Percentiles rank a stretch among this genome's conserved stretches.
phyloP scores from a whole-genome alignment of 2,329 filamentous ascomycete genomes.

The Apiospora aurea region DNA sequence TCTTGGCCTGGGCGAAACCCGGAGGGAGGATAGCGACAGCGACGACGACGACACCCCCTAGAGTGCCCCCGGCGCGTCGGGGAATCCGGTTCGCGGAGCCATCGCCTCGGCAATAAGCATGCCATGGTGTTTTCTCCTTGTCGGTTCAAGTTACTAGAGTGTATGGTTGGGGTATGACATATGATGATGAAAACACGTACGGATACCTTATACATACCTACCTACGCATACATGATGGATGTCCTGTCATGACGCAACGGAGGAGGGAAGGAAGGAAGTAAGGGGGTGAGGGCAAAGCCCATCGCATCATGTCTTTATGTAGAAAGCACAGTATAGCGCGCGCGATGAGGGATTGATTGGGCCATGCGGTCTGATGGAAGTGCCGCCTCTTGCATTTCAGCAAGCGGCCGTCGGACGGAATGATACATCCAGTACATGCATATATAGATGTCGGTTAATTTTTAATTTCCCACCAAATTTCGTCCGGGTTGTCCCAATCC shows the following conservation, averaged over 20 bases:
- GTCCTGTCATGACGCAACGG: not conserved
- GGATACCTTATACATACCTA: not conserved
- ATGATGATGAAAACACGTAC: constrained; percentile 4
- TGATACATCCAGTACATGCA: not conserved
- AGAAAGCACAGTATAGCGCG: constrained; percentile 6
- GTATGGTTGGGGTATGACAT: not conserved
- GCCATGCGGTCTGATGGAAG: not conserved
- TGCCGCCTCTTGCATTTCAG: not conserved
- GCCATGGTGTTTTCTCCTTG: not conserved
- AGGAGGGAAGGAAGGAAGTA: not conserved
- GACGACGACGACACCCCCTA: constrained; percentile 64
- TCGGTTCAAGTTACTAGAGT: not conserved
- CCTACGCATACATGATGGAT: not conserved
- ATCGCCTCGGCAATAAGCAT: constrained; percentile 31
- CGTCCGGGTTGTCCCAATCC: not conserved
- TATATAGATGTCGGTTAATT: not conserved
- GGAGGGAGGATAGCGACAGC: constrained; percentile 55
- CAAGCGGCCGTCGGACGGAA: not conserved
- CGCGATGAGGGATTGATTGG: not conserved
- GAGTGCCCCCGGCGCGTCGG: constrained; percentile 58
- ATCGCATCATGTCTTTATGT: not conserved
- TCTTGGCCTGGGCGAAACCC: constrained; percentile 62
- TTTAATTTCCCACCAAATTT: not conserved
- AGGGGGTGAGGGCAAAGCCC: not conserved
- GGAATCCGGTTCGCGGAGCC: constrained; percentile 69